Base-by-base conservation (phyloP, 129 eudicot genomes). In the Deinandra increscens region DNA sequence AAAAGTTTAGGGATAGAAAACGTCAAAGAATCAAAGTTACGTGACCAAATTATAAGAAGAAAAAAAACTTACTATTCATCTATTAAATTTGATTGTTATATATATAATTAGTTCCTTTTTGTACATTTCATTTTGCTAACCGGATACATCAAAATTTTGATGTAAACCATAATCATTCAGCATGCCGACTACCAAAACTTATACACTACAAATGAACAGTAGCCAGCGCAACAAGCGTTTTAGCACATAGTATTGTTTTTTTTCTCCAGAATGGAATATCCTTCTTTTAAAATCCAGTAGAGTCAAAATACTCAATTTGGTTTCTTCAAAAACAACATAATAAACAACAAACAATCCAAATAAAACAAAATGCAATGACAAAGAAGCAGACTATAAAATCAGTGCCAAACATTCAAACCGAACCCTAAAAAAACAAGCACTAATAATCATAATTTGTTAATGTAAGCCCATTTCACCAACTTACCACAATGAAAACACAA, bases 271-370 rank as follows among this genome's bases (percentile, higher is more conserved):
- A 75, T 31, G 33, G 49, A 44, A 59, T 45, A 59, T 34, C 46
- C 53, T 46, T 60, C 51, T 19, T 44, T 68, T 36, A 68, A 59
- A 19, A 46, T 9, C 37, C 62, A 46, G 62, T 19, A 20, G 29
- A 14, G 34, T 69, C 70, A 60, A 59, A 45, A 45, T 26, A 9
- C 36, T n/a, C 63, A 46, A 56, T 33, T 67, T 75, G 69, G 50
- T 67, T 67, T 58, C 53, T 58, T 67, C 44, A 20, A 45, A 65
- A 67, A 58, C 18, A 42, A 55, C 73, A 66, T 9, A 41, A 42
- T 18, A 74, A 65, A 58, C 41, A 48, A 60, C 74, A 68, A 14
- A 60, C 36, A 12, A 14, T 56, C 11, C 50, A 66, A 18, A 29
- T 22, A 59, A 26, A 46, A 66, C 73, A 75, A 43, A 55, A 49